Evolutionary conservation across 352 stramenopile genomes (phyloP).

Genomic region (Phytopythium helicoides): DNA sequence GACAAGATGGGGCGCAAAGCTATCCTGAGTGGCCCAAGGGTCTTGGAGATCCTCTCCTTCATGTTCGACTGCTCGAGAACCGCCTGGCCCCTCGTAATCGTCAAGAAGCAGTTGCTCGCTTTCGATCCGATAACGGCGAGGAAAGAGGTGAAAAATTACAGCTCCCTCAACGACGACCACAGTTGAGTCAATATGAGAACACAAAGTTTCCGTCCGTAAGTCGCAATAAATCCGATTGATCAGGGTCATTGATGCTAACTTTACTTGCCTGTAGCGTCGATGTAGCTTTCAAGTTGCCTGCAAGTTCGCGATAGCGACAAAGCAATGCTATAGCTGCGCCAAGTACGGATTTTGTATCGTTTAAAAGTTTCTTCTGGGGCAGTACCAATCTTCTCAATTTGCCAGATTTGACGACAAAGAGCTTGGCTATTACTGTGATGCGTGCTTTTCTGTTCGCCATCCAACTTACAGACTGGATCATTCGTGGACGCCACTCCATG

Average conservation of each 20-base stretch:
- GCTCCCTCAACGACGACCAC: constrained; percentile 12
- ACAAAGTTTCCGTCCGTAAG: constrained; percentile 17
- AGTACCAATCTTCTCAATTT: not conserved
- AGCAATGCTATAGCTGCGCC: constrained; percentile 62
- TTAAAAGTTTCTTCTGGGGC: not conserved
- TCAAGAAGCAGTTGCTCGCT: constrained; percentile 36
- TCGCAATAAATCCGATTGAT: not conserved
- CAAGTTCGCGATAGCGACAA: constrained; percentile 39
- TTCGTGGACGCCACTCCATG: constrained; percentile 45
- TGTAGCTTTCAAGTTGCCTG: constrained; percentile 65
- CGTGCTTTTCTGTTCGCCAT: constrained; percentile 56
- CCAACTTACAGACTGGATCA: constrained; percentile 53
- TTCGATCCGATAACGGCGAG: constrained; percentile 19
- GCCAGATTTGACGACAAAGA: constrained; percentile 53
- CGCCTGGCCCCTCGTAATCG: constrained; percentile 9
- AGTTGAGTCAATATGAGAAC: constrained; percentile 21
- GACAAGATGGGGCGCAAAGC: constrained; percentile 10
- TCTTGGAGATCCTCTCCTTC: constrained; percentile 46
- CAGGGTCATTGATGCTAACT: too few species aligned
- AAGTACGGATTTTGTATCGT: constrained; percentile 40
- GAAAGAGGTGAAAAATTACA: constrained; percentile 5
- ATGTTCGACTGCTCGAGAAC: not conserved
- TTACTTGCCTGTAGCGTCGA: constrained; percentile 16
- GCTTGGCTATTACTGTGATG: constrained; percentile 64
- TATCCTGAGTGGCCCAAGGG: constrained; percentile 65